Evolutionary conservation across 2,329 filamentous ascomycete genomes (phyloP).

Genomic region (Pestalotiopsis sp.): DNA sequence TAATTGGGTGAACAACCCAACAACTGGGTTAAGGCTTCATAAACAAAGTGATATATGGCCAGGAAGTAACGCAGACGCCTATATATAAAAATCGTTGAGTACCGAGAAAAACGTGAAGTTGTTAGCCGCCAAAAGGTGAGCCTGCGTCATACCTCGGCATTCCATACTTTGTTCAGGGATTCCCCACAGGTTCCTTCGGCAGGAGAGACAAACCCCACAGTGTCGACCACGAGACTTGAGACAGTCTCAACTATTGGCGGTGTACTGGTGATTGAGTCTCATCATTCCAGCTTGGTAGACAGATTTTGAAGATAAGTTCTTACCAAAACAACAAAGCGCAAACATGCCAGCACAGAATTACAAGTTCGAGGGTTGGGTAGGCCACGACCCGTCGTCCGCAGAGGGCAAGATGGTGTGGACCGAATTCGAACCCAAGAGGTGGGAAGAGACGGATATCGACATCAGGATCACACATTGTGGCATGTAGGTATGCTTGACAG

Average conservation of each 20-base stretch:
- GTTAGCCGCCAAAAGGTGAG: not conserved
- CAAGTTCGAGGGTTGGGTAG: constrained; percentile 18
- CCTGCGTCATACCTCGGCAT: constrained; percentile 8
- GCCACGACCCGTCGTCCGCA: constrained; percentile 12
- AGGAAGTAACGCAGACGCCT: too few species aligned
- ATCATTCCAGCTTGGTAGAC: too few species aligned
- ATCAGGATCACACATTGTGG: constrained; percentile 51
- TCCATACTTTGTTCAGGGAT: constrained; percentile 1
- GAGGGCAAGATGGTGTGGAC: constrained; percentile 17
- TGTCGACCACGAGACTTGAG: not conserved
- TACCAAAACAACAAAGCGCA: not conserved
- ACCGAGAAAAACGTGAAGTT: too few species aligned
- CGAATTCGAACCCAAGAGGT: constrained; percentile 45
- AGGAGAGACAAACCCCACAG: not conserved
- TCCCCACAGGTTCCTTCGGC: constrained; percentile 4
- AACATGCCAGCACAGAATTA: constrained; percentile 12
- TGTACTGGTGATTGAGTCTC: not conserved
- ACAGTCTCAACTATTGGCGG: not conserved
- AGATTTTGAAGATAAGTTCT: not conserved
- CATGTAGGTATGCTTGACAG: constrained; percentile 26
- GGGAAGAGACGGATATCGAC: constrained; percentile 51
- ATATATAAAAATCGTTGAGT: too few species aligned
- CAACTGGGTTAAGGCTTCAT: too few species aligned
- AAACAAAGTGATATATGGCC: too few species aligned
- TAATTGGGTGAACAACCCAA: too few species aligned